phyloP scores from a whole-genome alignment of 164 flowering plant species.

The Stephania cephalantha region DNA sequence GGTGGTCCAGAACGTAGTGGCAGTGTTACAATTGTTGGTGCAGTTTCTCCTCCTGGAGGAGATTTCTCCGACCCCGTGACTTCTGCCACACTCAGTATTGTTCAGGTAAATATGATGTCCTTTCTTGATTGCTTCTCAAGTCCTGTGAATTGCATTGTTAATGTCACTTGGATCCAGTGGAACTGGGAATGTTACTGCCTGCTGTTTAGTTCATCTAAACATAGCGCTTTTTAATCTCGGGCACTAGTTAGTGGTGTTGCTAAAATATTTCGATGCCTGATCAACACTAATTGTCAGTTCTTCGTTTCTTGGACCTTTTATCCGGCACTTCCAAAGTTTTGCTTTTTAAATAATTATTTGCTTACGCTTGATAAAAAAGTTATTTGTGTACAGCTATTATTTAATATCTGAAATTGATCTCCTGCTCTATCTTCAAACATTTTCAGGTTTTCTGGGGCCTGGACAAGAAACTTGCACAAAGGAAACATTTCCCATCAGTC shows the following conservation, averaged over 20 bases:
- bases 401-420: not conserved
- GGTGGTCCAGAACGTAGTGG: constrained; percentile 98
- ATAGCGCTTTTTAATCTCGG: not conserved
- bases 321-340: not conserved
- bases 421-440: not conserved
- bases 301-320: not conserved
- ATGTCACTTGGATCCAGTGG: not conserved
- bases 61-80: constrained; percentile 99
- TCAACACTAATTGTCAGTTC: not conserved
- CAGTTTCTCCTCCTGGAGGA: constrained; percentile 99
- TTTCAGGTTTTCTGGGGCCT: constrained; percentile 99
- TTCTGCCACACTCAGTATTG: constrained; percentile 96
- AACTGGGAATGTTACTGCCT: not conserved
- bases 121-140: not conserved
- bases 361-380: not conserved
- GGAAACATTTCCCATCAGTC: constrained; percentile 98
- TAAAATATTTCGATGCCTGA: not conserved
- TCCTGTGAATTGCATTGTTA: not conserved
- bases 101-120: constrained; percentile 55
- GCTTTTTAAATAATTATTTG: not conserved
- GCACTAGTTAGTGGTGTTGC: not conserved
- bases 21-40: constrained; percentile 99
- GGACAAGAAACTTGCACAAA: constrained; percentile 99
- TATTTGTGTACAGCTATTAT: not conserved
- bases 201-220: not conserved